Evolutionary conservation across 2,329 filamentous ascomycete genomes (phyloP).

Genomic region (Pseudogymnoascus sp.): DNA sequence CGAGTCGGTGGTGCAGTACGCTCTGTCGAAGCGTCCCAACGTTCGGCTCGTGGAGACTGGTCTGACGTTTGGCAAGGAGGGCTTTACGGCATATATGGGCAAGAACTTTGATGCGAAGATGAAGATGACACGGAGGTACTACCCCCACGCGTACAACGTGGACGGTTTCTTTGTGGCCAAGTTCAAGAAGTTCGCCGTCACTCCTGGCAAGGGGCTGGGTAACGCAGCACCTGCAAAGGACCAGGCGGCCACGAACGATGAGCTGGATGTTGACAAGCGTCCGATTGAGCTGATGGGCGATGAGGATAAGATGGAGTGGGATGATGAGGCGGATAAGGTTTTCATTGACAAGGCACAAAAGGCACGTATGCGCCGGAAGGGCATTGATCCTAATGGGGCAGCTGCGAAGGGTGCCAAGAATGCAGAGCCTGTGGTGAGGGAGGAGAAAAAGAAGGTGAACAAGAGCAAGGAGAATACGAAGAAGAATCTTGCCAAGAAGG

Average conservation of each 20-base stretch:
- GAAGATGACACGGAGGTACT: slow-evolving; percentile 76
- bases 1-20: slow-evolving; percentile 90
- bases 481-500: slow-evolving; percentile 9
- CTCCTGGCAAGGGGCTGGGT: slow-evolving; percentile 41
- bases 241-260: slow-evolving; percentile 33
- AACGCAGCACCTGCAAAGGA: slow-evolving; percentile 22
- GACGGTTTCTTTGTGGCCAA: slow-evolving; percentile 98
- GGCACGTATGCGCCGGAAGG: slow-evolving; percentile 65
- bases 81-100: slow-evolving; percentile 83
- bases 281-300: slow-evolving; percentile 45
- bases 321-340: slow-evolving; percentile 63
- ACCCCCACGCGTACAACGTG: slow-evolving; percentile 87
- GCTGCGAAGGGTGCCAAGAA: background rate
- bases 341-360: slow-evolving; percentile 67
- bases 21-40: slow-evolving; percentile 82
- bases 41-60: slow-evolving; percentile 89
- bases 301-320: slow-evolving; percentile 62
- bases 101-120: slow-evolving; percentile 85
- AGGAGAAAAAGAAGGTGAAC: slow-evolving; percentile 21
- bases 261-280: slow-evolving; percentile 56
- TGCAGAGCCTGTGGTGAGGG: slow-evolving; percentile 9
- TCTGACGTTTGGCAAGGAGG: slow-evolving; percentile 81
- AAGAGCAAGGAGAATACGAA: slow-evolving; percentile 15
- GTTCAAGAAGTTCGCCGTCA: slow-evolving; percentile 83
- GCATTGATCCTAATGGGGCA: slow-evolving; percentile 50